Evolutionary conservation across 768 basidiomycete genomes (phyloP).

Genomic region (Hortiboletus flavorubellus): DNA sequence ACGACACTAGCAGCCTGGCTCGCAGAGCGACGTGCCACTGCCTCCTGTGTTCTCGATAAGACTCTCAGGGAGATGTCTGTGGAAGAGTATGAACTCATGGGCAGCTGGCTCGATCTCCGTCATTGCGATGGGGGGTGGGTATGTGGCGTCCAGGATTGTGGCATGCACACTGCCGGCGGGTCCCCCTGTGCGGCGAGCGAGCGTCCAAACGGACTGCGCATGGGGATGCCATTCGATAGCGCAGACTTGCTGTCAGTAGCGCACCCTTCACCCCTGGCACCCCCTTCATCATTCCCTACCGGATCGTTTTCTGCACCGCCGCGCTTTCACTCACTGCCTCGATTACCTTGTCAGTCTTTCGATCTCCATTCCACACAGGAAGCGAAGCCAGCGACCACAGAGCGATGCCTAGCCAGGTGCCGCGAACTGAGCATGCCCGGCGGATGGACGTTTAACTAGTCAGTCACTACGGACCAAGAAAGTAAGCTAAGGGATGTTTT

Average conservation of each 20-base stretch:
- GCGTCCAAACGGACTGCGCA: constrained; percentile 16
- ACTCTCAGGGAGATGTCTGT: constrained; percentile 36
- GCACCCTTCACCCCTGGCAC: background rate
- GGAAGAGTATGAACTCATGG: constrained; percentile 45
- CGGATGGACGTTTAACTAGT: constrained; percentile 34
- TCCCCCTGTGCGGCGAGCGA: constrained; percentile 30
- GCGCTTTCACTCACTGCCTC: constrained; percentile 26
- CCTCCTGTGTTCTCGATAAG: constrained; percentile 26
- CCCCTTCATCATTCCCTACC: constrained; percentile 8
- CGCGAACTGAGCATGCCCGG: constrained; percentile 41
- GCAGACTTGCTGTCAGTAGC: constrained; percentile 12
- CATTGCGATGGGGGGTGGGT: constrained; percentile 22
- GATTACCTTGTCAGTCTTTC: constrained; percentile 18
- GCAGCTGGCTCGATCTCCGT: constrained; percentile 43
- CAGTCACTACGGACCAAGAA: background rate
- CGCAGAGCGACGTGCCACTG: constrained; percentile 34
- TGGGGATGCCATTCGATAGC: constrained; percentile 26
- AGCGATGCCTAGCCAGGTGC: constrained; percentile 16
- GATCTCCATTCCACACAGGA: constrained; percentile 18
- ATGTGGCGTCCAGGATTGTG: constrained; percentile 30
- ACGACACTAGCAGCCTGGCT: constrained; percentile 36
- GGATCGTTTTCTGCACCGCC: constrained; percentile 18
- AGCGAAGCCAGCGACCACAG: constrained; percentile 8
- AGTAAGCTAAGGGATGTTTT: background rate
- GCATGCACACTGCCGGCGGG: constrained; percentile 32